Conservation (phyloP, 495 filamentous ascomycete genomes). For the Aspergillus nanangensis region DNA sequence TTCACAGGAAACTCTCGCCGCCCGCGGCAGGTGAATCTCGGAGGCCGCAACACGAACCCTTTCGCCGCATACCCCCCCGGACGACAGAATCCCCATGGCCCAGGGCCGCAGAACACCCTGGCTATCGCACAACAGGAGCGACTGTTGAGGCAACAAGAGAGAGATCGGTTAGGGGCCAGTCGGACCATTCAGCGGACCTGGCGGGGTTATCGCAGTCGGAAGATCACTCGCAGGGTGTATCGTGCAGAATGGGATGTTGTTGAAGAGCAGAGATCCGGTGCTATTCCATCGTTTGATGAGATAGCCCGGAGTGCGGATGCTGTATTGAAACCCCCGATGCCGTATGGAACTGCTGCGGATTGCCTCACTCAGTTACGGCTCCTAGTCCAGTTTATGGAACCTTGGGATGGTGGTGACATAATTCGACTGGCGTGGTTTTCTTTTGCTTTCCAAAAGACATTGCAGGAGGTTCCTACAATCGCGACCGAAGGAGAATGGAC, state of each 20-base stretch:
- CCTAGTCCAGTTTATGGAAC: conserved; percentile 46
- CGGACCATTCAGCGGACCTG: conserved; percentile 75
- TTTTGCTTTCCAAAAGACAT: conserved; percentile 35
- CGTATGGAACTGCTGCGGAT: conserved; percentile 46
- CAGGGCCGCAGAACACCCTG: conserved; percentile 69
- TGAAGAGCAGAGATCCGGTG: conserved; percentile 21
- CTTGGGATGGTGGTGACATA: conserved; percentile 32
- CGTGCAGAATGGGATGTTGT: conserved; percentile 64
- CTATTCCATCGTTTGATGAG: conserved; percentile 12
- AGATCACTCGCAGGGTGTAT: conserved; percentile 50
- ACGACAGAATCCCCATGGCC: conserved; percentile 34
- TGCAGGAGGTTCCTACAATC: conserved; percentile 33
- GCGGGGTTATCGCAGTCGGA: conserved; percentile 70
- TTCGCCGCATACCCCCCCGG: conserved; percentile 55
- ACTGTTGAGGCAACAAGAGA: conserved; percentile 71
- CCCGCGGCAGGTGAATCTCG: conserved; percentile 88
- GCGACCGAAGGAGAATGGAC: conserved; percentile 44
- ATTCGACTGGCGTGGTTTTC: conserved; percentile 42
- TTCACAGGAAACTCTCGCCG: conserved; percentile 86
- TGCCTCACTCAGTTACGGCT: conserved; percentile 44
- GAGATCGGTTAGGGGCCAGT: conserved; percentile 70
- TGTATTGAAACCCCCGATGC: conserved; percentile 15
- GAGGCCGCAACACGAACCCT: conserved; percentile 74
- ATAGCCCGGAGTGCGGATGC: conserved; percentile 10
- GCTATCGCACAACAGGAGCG: conserved; percentile 84